Percentiles rank a stretch among this genome's conserved stretches.
Evolutionary conservation across 108 stramenopile species (phyloP).

Genomic region (Fistulifera pelliculosa): DNA sequence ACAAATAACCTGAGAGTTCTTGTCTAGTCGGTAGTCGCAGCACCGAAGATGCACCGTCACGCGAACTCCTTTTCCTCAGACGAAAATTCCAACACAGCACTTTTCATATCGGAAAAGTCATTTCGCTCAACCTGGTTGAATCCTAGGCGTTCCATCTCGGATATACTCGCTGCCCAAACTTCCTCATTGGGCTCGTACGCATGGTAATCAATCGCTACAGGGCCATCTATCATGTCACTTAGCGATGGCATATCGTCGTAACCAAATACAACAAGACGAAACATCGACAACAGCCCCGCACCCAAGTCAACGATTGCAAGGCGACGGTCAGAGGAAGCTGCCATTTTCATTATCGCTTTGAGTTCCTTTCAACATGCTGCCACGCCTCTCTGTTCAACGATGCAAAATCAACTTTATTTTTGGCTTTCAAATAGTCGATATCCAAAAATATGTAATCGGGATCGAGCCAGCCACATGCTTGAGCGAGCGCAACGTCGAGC

Average conservation of each 20-base stretch:
- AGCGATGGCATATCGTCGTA: constrained; percentile 25
- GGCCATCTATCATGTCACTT: constrained; percentile 7
- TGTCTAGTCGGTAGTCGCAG: constrained; percentile 38
- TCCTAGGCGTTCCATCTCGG: constrained; percentile 38
- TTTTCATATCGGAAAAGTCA: neutral
- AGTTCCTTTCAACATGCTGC: constrained; percentile 29
- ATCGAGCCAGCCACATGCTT: constrained; percentile 42
- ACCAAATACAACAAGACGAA: constrained; percentile 47
- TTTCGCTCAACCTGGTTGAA: constrained; percentile 21
- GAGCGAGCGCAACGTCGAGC: constrained; percentile 42
- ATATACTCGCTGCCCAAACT: constrained; percentile 35
- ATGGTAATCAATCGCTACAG: constrained; percentile 35
- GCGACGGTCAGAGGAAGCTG: neutral
- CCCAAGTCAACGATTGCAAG: constrained; percentile 63
- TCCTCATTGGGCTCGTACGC: constrained; percentile 72
- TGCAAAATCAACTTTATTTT: constrained; percentile 66
- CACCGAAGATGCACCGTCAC: constrained; percentile 44
- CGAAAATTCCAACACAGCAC: neutral
- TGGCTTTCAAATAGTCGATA: constrained; percentile 55
- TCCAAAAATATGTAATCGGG: constrained; percentile 41
- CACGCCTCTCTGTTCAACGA: constrained; percentile 56
- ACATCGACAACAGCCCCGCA: constrained; percentile 67
- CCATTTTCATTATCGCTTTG: neutral
- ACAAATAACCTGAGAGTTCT: constrained; percentile 2
- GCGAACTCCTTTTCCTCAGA: constrained; percentile 9